A percentile compares a stretch with the other conserved stretches of the same genome.
phyloP scores from a whole-genome alignment of 345 rosid species.

The Gossypioides kirkii region DNA sequence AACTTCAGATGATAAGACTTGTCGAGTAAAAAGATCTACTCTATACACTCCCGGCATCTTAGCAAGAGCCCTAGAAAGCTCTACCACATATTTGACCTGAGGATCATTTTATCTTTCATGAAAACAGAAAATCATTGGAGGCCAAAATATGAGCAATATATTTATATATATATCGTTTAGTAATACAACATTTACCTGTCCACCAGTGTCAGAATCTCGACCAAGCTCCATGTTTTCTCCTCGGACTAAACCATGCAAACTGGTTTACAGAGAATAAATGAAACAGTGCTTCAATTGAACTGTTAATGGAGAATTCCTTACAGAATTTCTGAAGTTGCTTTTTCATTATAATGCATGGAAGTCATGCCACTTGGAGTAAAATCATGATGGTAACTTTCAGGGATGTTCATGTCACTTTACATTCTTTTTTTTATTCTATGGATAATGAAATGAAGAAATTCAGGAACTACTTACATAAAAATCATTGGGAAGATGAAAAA shows the following conservation, averaged over 20 bases:
- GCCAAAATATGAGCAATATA: not conserved
- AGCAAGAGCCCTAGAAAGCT: slow-evolving; percentile 91
- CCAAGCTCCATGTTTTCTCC: slow-evolving; percentile 99
- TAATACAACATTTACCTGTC: slow-evolving; percentile 54
- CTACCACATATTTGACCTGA: slow-evolving; percentile 96
- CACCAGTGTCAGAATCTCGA: slow-evolving; percentile 96
- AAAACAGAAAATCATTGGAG: not conserved
- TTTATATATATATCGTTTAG: too few relatives aligned
- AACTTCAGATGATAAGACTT: slow-evolving; percentile 72
- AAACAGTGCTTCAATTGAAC: slow-evolving; percentile 6
- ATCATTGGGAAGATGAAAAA: not conserved
- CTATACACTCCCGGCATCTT: slow-evolving; percentile 96
- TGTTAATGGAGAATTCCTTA: slow-evolving; percentile 2
- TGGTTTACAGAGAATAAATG: slow-evolving; percentile 23
- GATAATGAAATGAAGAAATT: not conserved
- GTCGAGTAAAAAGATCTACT: slow-evolving; percentile 94
- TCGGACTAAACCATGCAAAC: slow-evolving; percentile 92
- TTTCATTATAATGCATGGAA: not conserved
- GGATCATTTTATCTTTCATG: slow-evolving; percentile 2
- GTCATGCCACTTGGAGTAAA: not conserved
- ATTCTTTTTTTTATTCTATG: not conserved
- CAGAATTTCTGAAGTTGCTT: not conserved
- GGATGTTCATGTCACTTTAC: not conserved
- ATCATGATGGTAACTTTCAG: not conserved
- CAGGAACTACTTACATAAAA: not conserved